A percentile compares a stretch with the other conserved stretches of the same genome.
Conservation (phyloP, 441 rosid species). For the Sinapis alba region DNA sequence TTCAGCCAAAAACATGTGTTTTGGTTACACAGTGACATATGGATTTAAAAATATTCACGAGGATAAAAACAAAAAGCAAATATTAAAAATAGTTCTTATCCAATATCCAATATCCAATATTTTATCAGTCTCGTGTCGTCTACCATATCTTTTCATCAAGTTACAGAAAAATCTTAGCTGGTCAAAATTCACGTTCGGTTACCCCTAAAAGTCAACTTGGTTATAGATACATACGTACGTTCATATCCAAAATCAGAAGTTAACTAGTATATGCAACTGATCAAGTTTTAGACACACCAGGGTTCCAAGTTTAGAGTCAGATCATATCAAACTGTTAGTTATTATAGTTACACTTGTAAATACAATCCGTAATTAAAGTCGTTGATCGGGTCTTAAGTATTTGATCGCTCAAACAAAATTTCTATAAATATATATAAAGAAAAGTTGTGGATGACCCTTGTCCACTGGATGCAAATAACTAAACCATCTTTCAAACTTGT, state of each 20-base stretch:
- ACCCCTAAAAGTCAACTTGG: not conserved
- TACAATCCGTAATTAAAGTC: constrained; percentile 9
- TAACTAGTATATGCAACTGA: not conserved
- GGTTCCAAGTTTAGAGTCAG: not conserved
- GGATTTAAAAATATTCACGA: constrained; percentile 8
- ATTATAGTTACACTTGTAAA: not conserved
- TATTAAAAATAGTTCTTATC: constrained; percentile 26
- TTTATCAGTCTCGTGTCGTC: not conserved
- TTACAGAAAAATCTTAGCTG: not conserved
- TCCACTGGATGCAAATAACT: constrained; percentile 29
- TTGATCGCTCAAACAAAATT: not conserved
- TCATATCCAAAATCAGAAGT: constrained; percentile 28
- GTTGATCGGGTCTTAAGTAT: constrained; percentile 31
- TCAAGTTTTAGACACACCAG: not conserved
- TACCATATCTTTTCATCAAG: not conserved
- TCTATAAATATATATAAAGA: constrained; percentile 17
- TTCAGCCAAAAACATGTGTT: constrained; percentile 32
- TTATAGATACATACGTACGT: not conserved
- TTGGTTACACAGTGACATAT: constrained; percentile 22
- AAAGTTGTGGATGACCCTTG: constrained; percentile 24
- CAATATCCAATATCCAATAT: constrained; percentile 13
- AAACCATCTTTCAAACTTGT: constrained; percentile 22
- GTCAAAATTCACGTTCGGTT: not conserved
- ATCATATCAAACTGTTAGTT: constrained; percentile 1
- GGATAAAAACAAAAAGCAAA: constrained; percentile 17